These are phyloP conservation scores for Penicillium odoratum DNA, from an alignment of 495 filamentous ascomycete species.

Conservation along the genomic window DNA sequence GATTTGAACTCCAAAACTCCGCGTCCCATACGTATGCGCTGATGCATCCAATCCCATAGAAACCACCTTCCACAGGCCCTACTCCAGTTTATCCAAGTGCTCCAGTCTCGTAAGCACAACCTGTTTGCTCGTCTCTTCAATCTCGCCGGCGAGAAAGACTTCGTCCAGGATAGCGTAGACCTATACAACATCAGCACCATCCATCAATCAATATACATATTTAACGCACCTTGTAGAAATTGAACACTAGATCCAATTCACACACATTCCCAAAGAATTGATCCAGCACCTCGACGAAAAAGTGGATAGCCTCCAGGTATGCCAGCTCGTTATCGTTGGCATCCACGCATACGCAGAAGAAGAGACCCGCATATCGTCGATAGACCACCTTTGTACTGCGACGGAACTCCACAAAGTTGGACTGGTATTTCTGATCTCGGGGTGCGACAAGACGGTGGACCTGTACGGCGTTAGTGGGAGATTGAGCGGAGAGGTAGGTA, in stretches of 20 bases:
- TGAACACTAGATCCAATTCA: slow-evolving; percentile 98
- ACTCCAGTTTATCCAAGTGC: slow-evolving; percentile 96
- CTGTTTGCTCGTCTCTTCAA: slow-evolving; percentile 97
- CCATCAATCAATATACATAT: background rate
- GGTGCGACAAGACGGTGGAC: slow-evolving; percentile 97
- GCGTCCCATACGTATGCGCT: slow-evolving; percentile 16
- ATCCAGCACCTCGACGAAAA: slow-evolving; percentile 98
- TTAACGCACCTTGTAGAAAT: slow-evolving; percentile 78
- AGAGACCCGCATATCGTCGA: slow-evolving; percentile 92
- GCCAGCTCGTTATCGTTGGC: slow-evolving; percentile 98
- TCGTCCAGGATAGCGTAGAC: slow-evolving; percentile 99
- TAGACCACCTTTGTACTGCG: slow-evolving; percentile 89
- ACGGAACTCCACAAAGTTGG: slow-evolving; percentile 94
- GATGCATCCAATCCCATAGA: slow-evolving; percentile 12
- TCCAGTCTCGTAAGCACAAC: slow-evolving; percentile 93
- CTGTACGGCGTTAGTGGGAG: slow-evolving; percentile 37
- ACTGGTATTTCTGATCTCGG: slow-evolving; percentile 98
- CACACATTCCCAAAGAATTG: slow-evolving; percentile 99
- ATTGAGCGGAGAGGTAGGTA: slow-evolving; percentile 7
- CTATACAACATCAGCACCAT: slow-evolving; percentile 42
- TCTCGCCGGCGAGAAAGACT: slow-evolving; percentile 94
- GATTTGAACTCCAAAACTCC: slow-evolving; percentile 21
- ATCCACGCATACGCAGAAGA: slow-evolving; percentile 99
- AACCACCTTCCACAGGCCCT: slow-evolving; percentile 13
- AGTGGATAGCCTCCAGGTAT: slow-evolving; percentile 97